Evolutionary conservation across 768 basidiomycete species (phyloP).

Genomic region (Artomyces pyxidatus): DNA sequence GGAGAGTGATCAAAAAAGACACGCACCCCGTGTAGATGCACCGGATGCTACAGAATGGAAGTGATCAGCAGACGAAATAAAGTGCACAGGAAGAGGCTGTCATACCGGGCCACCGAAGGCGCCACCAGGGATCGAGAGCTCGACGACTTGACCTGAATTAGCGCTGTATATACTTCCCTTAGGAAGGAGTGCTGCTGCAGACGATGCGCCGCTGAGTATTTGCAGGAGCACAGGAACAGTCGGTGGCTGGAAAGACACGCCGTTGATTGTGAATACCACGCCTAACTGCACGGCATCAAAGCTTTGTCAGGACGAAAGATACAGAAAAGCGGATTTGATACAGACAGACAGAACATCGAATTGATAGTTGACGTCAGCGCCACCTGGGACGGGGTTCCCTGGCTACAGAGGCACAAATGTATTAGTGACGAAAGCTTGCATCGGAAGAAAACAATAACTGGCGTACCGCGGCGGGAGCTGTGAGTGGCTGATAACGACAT

Average conservation of each 20-base stretch:
- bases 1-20: not conserved
- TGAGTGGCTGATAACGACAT: not conserved
- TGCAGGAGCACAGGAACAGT: constrained; percentile 39
- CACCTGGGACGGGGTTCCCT: not conserved
- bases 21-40: constrained; percentile 37
- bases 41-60: constrained; percentile 25
- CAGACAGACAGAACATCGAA: not conserved
- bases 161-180: constrained; percentile 36
- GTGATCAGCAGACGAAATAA: not conserved
- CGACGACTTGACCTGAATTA: constrained; percentile 37
- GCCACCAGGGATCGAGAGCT: constrained; percentile 37
- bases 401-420: not conserved
- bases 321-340: not conserved
- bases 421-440: not conserved
- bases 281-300: not conserved
- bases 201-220: constrained; percentile 30
- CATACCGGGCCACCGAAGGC: constrained; percentile 28
- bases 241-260: constrained; percentile 21
- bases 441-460: not conserved
- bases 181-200: constrained; percentile 29
- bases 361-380: constrained; percentile 5
- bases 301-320: not conserved
- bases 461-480: not conserved
- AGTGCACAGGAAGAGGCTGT: not conserved
- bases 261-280: constrained; percentile 6